Conservation (phyloP, 768 basidiomycete species). For the Serendipita sp. region DNA sequence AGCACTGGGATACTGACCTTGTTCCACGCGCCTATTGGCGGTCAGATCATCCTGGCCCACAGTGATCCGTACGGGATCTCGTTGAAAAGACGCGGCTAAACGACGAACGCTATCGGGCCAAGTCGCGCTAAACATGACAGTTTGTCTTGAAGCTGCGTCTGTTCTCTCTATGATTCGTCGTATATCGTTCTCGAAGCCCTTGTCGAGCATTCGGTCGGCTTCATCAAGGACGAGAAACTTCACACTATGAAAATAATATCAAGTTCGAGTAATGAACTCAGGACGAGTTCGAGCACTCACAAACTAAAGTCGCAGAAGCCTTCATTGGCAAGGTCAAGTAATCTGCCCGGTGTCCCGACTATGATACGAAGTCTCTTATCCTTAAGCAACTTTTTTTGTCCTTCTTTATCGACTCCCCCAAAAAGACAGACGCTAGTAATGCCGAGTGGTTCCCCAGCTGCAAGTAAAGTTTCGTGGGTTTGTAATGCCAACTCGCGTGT, state of each 20-base stretch:
- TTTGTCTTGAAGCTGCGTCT: conserved; percentile 59
- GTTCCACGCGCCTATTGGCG: conserved; percentile 87
- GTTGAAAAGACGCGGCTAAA: conserved; percentile 76
- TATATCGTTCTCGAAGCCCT: conserved; percentile 97
- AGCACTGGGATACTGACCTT: conserved; percentile 22
- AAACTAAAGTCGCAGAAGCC: conserved; percentile 66
- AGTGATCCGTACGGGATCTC: conserved; percentile 71
- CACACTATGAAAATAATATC: conserved; percentile 32
- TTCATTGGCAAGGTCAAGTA: conserved; percentile 81
- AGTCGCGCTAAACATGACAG: conserved; percentile 96
- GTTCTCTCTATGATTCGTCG: conserved; percentile 68
- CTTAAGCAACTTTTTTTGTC: conserved; percentile 55
- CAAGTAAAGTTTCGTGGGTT: conserved; percentile 68
- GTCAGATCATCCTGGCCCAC: conserved; percentile 91
- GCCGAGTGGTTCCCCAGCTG: conserved; percentile 54
- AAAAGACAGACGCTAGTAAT: conserved; percentile 78
- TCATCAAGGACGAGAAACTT: conserved; percentile 90
- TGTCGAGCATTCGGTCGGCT: conserved; percentile 96
- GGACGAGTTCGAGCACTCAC: conserved; percentile 25
- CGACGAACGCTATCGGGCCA: conserved; percentile 92
- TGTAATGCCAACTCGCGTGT: conserved; percentile 95
- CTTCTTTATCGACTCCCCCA: conserved; percentile 85
- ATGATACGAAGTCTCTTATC: conserved; percentile 44
- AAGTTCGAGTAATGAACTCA: background rate
- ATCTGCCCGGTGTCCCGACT: conserved; percentile 88